Evolutionary conservation across 371 early-diverging fungal species (phyloP).

Genomic region (Conidiobolus incongruus): DNA sequence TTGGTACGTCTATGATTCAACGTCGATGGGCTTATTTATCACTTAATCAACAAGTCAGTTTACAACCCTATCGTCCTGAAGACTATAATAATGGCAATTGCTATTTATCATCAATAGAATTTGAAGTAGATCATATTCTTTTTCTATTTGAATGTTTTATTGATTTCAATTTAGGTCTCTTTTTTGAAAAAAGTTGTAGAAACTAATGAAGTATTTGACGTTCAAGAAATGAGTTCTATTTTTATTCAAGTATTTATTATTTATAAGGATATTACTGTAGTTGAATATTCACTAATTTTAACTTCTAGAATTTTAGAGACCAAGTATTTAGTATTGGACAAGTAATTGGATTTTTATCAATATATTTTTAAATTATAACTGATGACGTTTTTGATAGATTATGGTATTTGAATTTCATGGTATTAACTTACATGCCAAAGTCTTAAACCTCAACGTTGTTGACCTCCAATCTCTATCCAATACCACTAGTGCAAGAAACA

Average conservation of each 20-base stretch:
- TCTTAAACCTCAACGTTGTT: conserved; percentile 27
- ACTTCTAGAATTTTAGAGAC: conserved; percentile 21
- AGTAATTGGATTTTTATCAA: conserved; percentile 5
- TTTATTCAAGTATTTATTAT: conserved; percentile 24
- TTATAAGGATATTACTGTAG: background rate
- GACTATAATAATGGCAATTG: conserved; percentile 33
- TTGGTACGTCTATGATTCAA: conserved; percentile 57
- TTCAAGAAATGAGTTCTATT: conserved; percentile 39
- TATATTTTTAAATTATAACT: background rate
- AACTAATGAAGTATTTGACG: conserved; percentile 34
- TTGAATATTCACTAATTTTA: background rate
- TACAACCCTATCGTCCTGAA: conserved; percentile 47
- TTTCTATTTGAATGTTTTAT: background rate
- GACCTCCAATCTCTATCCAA: conserved; percentile 18
- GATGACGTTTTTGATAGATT: conserved; percentile 8
- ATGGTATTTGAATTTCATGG: conserved; percentile 68
- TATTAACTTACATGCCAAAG: conserved; percentile 29
- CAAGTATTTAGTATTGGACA: conserved; percentile 56
- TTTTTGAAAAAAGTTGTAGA: conserved; percentile 28
- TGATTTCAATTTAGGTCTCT: conserved; percentile 12
- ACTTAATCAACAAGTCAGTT: conserved; percentile 52
- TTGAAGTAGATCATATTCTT: conserved; percentile 23
- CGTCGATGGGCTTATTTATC: conserved; percentile 75
- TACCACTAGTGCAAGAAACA: too few species aligned
- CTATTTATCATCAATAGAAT: too few species aligned